Percentiles rank a stretch among this genome's conserved stretches.
Conservation (phyloP, 2,329 filamentous ascomycete genomes). For the Talaromyces sp. region DNA sequence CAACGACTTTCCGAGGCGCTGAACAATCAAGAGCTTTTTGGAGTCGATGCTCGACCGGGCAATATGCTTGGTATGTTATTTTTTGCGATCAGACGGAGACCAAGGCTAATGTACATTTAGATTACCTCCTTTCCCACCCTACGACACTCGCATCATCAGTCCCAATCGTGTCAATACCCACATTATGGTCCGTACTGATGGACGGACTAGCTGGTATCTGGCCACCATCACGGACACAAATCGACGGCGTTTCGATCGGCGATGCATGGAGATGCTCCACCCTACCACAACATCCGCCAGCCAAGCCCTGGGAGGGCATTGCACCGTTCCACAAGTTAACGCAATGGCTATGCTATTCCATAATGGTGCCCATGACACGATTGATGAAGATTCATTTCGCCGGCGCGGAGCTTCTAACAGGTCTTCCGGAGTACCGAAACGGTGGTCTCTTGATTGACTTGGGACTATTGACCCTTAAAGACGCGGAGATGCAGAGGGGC, state of each 20-base stretch:
- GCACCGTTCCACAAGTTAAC: constrained; percentile 88
- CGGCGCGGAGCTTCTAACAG: constrained; percentile 77
- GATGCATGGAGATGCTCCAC: constrained; percentile 90
- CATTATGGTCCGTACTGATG: constrained; percentile 88
- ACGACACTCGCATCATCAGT: constrained; percentile 85
- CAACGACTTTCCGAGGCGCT: constrained; percentile 72
- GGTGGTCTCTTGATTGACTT: constrained; percentile 84
- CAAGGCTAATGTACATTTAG: constrained; percentile 42
- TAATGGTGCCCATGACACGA: constrained; percentile 86
- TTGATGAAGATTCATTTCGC: constrained; percentile 77
- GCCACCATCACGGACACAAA: constrained; percentile 79
- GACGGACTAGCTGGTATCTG: constrained; percentile 82
- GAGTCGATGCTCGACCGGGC: constrained; percentile 76
- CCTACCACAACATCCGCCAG: constrained; percentile 68
- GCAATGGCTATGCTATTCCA: constrained; percentile 86
- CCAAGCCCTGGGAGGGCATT: constrained; percentile 72
- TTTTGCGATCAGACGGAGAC: constrained; percentile 7
- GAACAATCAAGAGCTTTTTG: constrained; percentile 78
- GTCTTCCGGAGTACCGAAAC: constrained; percentile 87
- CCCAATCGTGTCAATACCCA: constrained; percentile 80
- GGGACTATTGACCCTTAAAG: constrained; percentile 73
- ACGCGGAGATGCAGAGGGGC: constrained; percentile 66
- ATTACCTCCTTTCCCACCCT: constrained; percentile 89
- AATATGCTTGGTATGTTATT: constrained; percentile 75
- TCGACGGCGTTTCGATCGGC: constrained; percentile 82